phyloP scores from a whole-genome alignment of 108 stramenopile species.

The Conticribra weissflogii region DNA sequence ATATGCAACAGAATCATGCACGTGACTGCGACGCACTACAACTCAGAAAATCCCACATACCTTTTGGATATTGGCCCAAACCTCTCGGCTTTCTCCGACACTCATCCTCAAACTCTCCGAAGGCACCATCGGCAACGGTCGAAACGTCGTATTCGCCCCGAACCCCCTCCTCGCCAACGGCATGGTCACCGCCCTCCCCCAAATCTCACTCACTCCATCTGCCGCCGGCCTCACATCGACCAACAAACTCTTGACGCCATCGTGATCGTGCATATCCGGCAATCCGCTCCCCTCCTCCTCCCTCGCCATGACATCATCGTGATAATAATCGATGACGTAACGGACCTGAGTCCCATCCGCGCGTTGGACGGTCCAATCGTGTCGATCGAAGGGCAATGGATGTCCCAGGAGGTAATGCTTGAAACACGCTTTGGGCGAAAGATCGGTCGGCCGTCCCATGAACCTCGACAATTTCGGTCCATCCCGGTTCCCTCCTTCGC shows the following conservation, averaged over 20 bases:
- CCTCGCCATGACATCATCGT: slow-evolving; percentile 78
- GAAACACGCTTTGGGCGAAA: slow-evolving; percentile 91
- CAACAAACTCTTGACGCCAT: slow-evolving; percentile 66
- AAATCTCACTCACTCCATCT: slow-evolving; percentile 66
- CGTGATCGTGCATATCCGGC: slow-evolving; percentile 49
- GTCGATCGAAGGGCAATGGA: slow-evolving; percentile 97
- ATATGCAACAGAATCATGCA: no score
- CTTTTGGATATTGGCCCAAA: slow-evolving; percentile 82
- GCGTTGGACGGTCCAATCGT: slow-evolving; percentile 96
- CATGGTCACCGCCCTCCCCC: slow-evolving; percentile 81
- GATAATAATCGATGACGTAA: slow-evolving; percentile 99
- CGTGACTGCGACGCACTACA: no score
- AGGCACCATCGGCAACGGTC: slow-evolving; percentile 66
- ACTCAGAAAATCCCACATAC: not conserved
- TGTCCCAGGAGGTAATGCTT: slow-evolving; percentile 88
- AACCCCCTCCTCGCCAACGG: slow-evolving; percentile 67
- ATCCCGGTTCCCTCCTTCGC: not conserved
- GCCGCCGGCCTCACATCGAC: slow-evolving; percentile 98
- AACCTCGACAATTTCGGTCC: slow-evolving; percentile 71
- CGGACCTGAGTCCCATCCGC: slow-evolving; percentile 84
- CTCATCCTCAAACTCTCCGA: slow-evolving; percentile 65
- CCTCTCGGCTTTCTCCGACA: slow-evolving; percentile 68
- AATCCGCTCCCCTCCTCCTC: slow-evolving; percentile 48
- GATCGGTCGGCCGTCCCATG: slow-evolving; percentile 91
- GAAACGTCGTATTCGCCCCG: slow-evolving; percentile 52